Conservation (phyloP, 169 alveolate genomes). For the Amoebophrya sp. region DNA sequence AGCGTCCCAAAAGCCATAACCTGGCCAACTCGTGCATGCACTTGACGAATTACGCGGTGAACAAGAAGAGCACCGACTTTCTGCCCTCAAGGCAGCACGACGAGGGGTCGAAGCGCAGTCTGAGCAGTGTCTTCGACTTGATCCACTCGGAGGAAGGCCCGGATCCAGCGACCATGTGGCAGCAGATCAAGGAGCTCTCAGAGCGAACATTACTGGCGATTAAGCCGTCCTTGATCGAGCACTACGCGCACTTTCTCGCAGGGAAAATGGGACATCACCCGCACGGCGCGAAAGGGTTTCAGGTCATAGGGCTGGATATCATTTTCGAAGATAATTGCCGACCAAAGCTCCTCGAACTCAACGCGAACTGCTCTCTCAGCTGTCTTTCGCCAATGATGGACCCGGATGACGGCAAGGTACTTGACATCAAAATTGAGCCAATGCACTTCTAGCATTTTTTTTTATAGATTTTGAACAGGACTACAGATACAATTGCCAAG, state of each 20-base stretch:
- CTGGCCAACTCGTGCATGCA: conserved; percentile 40
- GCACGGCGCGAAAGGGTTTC: not conserved
- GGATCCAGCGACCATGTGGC: not conserved
- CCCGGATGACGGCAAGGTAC: not conserved
- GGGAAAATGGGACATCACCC: not conserved
- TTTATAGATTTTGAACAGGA: no score
- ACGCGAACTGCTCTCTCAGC: not conserved
- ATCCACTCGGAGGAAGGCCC: not conserved
- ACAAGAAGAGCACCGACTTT: conserved; percentile 37
- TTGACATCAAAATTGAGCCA: no score
- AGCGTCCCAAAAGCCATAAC: conserved; percentile 33
- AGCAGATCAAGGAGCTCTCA: not conserved
- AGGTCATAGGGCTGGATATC: not conserved
- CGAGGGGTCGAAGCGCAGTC: not conserved
- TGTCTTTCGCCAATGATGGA: not conserved
- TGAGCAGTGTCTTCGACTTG: not conserved
- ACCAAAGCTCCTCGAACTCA: not conserved
- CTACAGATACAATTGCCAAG: no score
- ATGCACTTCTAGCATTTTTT: no score
- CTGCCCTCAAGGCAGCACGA: not conserved
- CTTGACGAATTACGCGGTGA: conserved; percentile 43
- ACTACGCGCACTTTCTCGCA: not conserved
- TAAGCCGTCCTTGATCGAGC: not conserved
- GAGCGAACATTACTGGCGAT: not conserved
- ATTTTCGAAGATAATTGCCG: not conserved